Evolutionary conservation across 148 eudicot genomes (phyloP).

Genomic region (Oxyria digyna): DNA sequence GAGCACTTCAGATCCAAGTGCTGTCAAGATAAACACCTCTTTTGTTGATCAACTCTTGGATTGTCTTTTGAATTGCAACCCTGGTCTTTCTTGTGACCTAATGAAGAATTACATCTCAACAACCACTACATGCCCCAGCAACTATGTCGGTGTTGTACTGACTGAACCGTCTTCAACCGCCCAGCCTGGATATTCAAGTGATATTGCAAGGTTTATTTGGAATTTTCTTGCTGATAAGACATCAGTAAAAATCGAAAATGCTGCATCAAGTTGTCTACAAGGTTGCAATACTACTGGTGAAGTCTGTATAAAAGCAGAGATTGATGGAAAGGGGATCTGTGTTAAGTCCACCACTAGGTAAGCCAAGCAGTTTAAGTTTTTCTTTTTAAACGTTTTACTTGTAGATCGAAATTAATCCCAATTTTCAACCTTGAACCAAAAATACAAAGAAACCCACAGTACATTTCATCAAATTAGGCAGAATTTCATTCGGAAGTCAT

Average conservation of each 20-base stretch:
- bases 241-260: conserved; percentile 30
- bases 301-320: conserved; percentile 58
- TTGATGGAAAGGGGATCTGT: conserved; percentile 70
- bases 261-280: conserved; percentile 45
- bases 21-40: conserved; percentile 48
- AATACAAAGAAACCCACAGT: too few relatives aligned
- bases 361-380: not conserved
- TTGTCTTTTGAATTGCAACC: conserved; percentile 72
- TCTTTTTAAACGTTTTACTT: too few relatives aligned
- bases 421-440: too few relatives aligned
- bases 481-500: too few relatives aligned
- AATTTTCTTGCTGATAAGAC: conserved; percentile 88
- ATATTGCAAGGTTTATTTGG: conserved; percentile 80
- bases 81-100: conserved; percentile 80
- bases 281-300: conserved; percentile 46
- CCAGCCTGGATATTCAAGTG: conserved; percentile 53
- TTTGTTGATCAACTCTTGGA: conserved; percentile 76
- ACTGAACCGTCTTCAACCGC: conserved; percentile 76
- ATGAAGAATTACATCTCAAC: conserved; percentile 64
- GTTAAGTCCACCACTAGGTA: conserved; percentile 86
- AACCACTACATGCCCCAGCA: conserved; percentile 64
- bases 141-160: conserved; percentile 76
- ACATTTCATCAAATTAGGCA: too few relatives aligned
- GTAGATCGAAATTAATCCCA: too few relatives aligned
- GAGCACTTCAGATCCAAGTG: conserved; percentile 23